These are phyloP conservation scores for Apiospora hydei DNA, from an alignment of 2,329 filamentous ascomycete genomes.

Conservation along the genomic window DNA sequence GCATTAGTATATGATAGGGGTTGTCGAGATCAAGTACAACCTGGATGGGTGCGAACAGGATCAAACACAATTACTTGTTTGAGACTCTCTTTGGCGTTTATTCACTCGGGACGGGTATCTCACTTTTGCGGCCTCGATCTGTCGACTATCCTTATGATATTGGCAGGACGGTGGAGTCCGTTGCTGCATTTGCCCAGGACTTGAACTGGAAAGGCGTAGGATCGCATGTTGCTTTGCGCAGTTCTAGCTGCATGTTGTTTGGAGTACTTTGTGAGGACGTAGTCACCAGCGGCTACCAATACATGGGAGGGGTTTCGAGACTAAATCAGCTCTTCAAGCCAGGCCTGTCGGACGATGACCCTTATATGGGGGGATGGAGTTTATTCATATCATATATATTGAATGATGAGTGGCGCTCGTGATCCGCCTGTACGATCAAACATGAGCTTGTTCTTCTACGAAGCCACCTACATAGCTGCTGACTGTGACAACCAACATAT, in stretches of 20 bases:
- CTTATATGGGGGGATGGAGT: neutral
- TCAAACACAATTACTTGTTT: conserved; percentile 9
- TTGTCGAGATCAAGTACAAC: conserved; percentile 15
- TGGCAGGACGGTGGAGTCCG: conserved; percentile 17
- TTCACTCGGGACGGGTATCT: conserved; percentile 15
- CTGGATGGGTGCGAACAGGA: conserved; percentile 19
- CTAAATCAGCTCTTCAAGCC: conserved; percentile 17
- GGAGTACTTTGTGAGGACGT: conserved; percentile 18
- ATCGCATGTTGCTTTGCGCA: conserved; percentile 17
- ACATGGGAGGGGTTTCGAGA: conserved; percentile 11
- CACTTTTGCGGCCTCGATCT: conserved; percentile 3
- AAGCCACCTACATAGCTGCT: neutral
- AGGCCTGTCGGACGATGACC: neutral
- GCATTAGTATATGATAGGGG: conserved; percentile 21
- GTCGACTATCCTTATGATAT: conserved; percentile 3
- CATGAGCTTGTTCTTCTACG: too few relatives aligned
- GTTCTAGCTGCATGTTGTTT: conserved; percentile 19
- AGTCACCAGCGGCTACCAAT: conserved; percentile 7
- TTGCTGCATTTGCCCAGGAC: conserved; percentile 19
- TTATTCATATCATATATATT: conserved; percentile 10
- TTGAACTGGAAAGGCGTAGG: conserved; percentile 15
- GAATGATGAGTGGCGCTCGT: conserved; percentile 9
- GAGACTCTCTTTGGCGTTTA: conserved; percentile 21
- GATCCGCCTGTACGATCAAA: conserved; percentile 8
- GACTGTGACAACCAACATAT: neutral